Evolutionary conservation across 768 basidiomycete species (phyloP), one percentile per base, ranked within the genome.

Genomic region (Holtermannia corniformis): DNA sequence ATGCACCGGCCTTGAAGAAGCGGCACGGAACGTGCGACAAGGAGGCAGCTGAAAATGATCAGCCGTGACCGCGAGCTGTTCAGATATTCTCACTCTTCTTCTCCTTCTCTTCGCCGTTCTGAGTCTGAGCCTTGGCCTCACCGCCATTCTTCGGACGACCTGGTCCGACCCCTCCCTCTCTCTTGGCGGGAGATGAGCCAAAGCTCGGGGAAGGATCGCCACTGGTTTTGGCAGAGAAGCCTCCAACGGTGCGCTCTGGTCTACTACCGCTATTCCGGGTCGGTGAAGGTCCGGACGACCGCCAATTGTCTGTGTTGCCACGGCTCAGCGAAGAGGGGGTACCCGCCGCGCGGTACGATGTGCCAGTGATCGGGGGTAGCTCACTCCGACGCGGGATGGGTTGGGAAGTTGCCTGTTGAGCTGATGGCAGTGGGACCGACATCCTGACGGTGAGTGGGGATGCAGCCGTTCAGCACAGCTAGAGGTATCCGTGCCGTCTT

Each of bases 11-110:
- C 68, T 86, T 87, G 81, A 83, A 95, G 80, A 96, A 96, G 75
- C 93, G 87, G 77, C 93, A 97, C 1, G 92, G 92, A 13, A 97
- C 93, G 78, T 95, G 91, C 2, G 87, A 87, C 51, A 96, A 79
- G 1, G 57, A 50, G 12, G 56, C 57, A 20, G 49, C 45, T 52
- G 37, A 13, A 21, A 22, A 20, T 41, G n/a, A n/a, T n/a, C n/a
- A n/a, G n/a, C n/a, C n/a, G n/a, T n/a, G n/a, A n/a, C n/a, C n/a
- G n/a, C n/a, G n/a, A n/a, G n/a, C n/a, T n/a, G n/a, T n/a, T n/a
- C n/a, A n/a, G n/a, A n/a, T 7, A 37, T 7, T 7, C 32, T 37
- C 32, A 37, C 32, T 16, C 16, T 37, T 37, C 10, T 37, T 16
- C 32, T 37, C 16, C 32, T 37, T 37, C 32, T 37, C 32, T 16